Conservation (phyloP, 768 basidiomycete species). For the Trametes elegans region DNA sequence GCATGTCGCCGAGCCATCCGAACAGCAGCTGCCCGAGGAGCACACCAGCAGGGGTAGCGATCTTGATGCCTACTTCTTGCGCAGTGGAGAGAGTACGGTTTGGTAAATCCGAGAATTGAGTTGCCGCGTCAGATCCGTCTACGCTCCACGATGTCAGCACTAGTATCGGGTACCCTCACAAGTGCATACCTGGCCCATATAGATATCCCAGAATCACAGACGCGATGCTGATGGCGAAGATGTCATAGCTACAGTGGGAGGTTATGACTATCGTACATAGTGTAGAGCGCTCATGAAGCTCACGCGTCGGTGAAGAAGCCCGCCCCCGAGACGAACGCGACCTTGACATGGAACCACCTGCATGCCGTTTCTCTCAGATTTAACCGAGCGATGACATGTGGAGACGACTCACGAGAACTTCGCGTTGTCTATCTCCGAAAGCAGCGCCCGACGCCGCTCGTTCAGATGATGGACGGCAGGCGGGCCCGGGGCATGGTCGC, state of each 20-base stretch:
- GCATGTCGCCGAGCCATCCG: slow-evolving; percentile 44
- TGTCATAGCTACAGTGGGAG: slow-evolving; percentile 31
- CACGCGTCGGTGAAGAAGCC: slow-evolving; percentile 34
- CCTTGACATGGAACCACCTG: slow-evolving; percentile 52
- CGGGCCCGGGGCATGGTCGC: not conserved
- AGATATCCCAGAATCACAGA: slow-evolving; percentile 47
- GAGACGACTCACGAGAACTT: slow-evolving; percentile 37
- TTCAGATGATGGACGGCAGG: slow-evolving; percentile 21
- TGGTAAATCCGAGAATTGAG: not conserved
- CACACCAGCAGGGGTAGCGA: slow-evolving; percentile 40
- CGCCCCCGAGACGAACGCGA: slow-evolving; percentile 35
- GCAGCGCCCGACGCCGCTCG: slow-evolving; percentile 42
- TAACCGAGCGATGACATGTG: not conserved
- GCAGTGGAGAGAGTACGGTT: slow-evolving; percentile 36
- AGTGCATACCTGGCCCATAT: slow-evolving; percentile 30
- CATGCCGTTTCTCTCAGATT: too few species aligned
- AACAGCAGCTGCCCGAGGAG: slow-evolving; percentile 43
- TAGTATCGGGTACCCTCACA: not conserved
- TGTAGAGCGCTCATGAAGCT: not conserved
- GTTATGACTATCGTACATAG: not conserved
- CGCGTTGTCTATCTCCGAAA: slow-evolving; percentile 51
- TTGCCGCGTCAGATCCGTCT: slow-evolving; percentile 1
- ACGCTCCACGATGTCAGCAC: not conserved
- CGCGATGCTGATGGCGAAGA: slow-evolving; percentile 45
- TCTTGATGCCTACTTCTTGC: slow-evolving; percentile 47